phyloP scores from a whole-genome alignment of 257 asterid species.

The Cruciata laevipes region DNA sequence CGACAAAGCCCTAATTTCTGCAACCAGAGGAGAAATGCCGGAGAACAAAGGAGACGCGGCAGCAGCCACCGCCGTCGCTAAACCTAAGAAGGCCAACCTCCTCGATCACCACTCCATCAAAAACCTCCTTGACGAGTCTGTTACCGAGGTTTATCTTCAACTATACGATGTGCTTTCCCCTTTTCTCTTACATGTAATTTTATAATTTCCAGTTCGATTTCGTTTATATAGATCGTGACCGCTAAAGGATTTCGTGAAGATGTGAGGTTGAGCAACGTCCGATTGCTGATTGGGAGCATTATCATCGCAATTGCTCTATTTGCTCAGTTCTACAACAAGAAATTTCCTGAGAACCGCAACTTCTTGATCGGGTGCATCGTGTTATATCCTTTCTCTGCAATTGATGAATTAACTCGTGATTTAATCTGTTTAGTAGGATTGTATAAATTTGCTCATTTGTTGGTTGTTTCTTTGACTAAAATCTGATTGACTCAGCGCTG shows the following conservation, averaged over 20 bases:
- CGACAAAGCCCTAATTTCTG: conserved; percentile 18
- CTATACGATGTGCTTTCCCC: background rate
- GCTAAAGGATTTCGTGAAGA: conserved; percentile 79
- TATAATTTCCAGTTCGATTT: background rate
- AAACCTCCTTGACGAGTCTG: conserved; percentile 79
- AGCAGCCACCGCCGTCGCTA: conserved; percentile 10
- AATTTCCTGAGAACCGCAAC: conserved; percentile 75
- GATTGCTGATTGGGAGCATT: conserved; percentile 60
- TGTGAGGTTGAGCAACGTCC: conserved; percentile 73
- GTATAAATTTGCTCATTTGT: background rate
- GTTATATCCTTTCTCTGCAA: conserved; percentile 64
- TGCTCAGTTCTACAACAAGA: conserved; percentile 93
- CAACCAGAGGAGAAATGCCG: conserved; percentile 13
- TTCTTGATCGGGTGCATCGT: conserved; percentile 78
- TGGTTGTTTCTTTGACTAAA: background rate
- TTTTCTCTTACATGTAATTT: background rate
- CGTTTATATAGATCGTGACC: conserved; percentile 59
- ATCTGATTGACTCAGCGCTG: background rate
- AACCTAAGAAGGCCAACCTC: conserved; percentile 61
- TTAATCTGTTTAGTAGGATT: background rate
- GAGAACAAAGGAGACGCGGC: conserved; percentile 15
- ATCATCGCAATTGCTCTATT: conserved; percentile 69
- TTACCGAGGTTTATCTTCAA: conserved; percentile 49
- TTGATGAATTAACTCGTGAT: background rate
- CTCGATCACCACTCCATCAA: conserved; percentile 85